Base-by-base conservation (phyloP, 1,139 yeast genomes). In the Pichia kudriavzevii region DNA sequence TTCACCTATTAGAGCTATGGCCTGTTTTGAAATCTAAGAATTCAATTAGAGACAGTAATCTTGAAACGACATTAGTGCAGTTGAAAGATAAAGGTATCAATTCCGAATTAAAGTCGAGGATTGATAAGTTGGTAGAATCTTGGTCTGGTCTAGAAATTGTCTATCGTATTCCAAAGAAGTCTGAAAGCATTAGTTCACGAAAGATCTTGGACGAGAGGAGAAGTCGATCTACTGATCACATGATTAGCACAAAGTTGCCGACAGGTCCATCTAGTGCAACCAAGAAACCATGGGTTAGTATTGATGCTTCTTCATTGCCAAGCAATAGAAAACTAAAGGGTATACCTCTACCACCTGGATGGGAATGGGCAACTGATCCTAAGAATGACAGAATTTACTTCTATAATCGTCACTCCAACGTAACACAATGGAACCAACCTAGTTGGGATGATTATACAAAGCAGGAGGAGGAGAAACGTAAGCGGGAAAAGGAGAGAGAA, bases 101-200 rank as follows among this genome's bases (percentile, higher is more conserved):
- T 8, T 50, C 55, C 8, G 61, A 60, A 4, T 55, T 76, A 17
- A 52, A 52, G 26, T 35, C 36, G 1, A 55, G 66, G 27, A 69
- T 81, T 2, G 43, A 56, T 7, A 55, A 58, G 8, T 60, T 91
- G 31, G 52, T 84, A 18, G 63, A 66, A 2, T 79, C 69, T 43
- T 91, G 97, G 97, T 66, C 79, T 29, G 64, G 63, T 22, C 69
- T 85, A 43, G 78, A 82, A 52, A 76, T 84, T 73, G 93, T 91
- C 7, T 83, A 80, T 52, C 72, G 94, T 39, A 91, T 91, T 33
- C 91, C 91, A 0, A 78, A 81, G 41, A 52, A 43, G 14, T 32
- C 30, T 6, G 47, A 46, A 28, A 34, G 34, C 21, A 40, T 19
- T 4, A 13, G 35, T 2, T 14, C 20, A 5, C 36, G 32, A 6